Conservation (phyloP, 495 filamentous ascomycete species). For the Neurospora sp. region DNA sequence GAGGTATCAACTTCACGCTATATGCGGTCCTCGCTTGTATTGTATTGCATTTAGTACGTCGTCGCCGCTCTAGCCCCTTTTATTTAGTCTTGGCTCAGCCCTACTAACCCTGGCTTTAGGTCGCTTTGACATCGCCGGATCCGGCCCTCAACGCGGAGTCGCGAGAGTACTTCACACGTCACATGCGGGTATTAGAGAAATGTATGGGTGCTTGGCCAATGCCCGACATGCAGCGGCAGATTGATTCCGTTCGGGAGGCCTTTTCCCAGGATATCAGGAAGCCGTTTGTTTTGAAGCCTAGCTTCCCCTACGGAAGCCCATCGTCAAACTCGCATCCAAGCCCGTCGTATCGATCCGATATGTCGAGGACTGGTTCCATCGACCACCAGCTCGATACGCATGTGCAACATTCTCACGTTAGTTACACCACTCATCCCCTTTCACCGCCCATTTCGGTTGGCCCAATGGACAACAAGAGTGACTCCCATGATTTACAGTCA, state of each 20-base stretch:
- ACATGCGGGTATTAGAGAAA: slow-evolving; percentile 90
- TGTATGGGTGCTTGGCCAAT: slow-evolving; percentile 80
- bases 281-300: slow-evolving; percentile 80
- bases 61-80: neutral
- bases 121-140: slow-evolving; percentile 89
- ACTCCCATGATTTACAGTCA: slow-evolving; percentile 69
- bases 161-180: slow-evolving; percentile 81
- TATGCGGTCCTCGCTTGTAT: slow-evolving; percentile 88
- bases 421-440: slow-evolving; percentile 66
- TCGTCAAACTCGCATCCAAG: slow-evolving; percentile 48
- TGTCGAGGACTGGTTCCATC: slow-evolving; percentile 29
- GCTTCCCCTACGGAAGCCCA: slow-evolving; percentile 82
- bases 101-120: slow-evolving; percentile 34
- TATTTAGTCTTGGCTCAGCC: neutral
- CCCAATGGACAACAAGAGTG: slow-evolving; percentile 66
- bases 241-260: slow-evolving; percentile 80
- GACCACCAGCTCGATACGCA: slow-evolving; percentile 32
- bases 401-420: slow-evolving; percentile 55
- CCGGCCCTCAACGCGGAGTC: slow-evolving; percentile 78
- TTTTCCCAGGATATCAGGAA: slow-evolving; percentile 82
- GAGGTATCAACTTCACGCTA: slow-evolving; percentile 92
- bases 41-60: slow-evolving; percentile 83
- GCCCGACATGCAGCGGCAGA: slow-evolving; percentile 84
- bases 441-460: slow-evolving; percentile 74
- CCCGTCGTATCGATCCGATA: slow-evolving; percentile 37